Conservation (phyloP, 805 yeast genomes). For the Wickerhamomyces silvicola region DNA sequence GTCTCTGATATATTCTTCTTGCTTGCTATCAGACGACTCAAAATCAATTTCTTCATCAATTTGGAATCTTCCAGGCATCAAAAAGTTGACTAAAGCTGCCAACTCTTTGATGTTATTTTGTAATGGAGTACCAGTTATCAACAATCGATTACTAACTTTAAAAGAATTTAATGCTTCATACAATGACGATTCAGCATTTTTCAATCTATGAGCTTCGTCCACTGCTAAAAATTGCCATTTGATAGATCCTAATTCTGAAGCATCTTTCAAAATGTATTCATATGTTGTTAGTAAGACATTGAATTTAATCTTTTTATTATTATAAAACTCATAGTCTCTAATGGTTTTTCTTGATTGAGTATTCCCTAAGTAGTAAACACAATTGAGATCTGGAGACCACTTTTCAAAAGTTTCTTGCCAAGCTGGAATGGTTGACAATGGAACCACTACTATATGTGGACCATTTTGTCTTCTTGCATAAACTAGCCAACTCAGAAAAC, state of each 20-base stretch:
- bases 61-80: conserved; percentile 89
- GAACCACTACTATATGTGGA: conserved; percentile 95
- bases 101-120: conserved; percentile 94
- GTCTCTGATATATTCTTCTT: conserved; percentile 82
- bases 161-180: conserved; percentile 84
- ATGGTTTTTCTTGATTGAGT: conserved; percentile 76
- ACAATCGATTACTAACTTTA: conserved; percentile 73
- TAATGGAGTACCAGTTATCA: conserved; percentile 96
- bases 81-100: conserved; percentile 89
- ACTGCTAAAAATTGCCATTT: conserved; percentile 97
- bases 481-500: conserved; percentile 90
- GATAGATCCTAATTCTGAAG: conserved; percentile 68
- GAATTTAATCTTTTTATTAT: conserved; percentile 72
- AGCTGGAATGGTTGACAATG: conserved; percentile 91
- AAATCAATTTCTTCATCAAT: conserved; percentile 95
- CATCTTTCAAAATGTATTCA: conserved; percentile 91
- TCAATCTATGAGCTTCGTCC: conserved; percentile 96
- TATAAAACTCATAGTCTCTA: conserved; percentile 80
- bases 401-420: conserved; percentile 99
- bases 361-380: conserved; percentile 90
- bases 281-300: conserved; percentile 91
- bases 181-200: conserved; percentile 87
- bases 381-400: conserved; percentile 96
- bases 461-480: conserved; percentile 96
- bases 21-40: conserved; percentile 79